A percentile compares a stretch with the other conserved stretches of the same genome.
Evolutionary conservation across 2,329 filamentous ascomycete genomes (phyloP).

Genomic region (Parascedosporium putredinis): DNA sequence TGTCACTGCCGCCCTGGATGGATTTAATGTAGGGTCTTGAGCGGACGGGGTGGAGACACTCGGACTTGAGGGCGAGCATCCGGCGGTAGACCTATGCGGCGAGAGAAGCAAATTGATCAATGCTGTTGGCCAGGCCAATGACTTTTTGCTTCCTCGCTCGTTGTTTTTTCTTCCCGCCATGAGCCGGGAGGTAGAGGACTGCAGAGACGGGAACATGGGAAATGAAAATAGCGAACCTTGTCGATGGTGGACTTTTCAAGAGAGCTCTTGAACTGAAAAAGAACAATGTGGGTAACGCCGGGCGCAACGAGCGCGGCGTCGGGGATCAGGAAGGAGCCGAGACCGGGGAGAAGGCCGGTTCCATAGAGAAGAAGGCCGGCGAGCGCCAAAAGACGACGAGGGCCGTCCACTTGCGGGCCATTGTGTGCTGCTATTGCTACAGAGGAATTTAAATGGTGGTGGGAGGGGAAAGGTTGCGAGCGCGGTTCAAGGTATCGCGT

Average conservation of each 20-base stretch:
- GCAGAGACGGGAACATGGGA: neutral
- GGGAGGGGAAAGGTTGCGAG: too few species aligned
- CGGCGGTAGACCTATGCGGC: neutral
- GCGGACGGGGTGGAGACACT: conserved; percentile 4
- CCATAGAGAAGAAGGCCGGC: neutral
- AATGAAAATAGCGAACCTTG: conserved; percentile 30
- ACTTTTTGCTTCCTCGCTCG: neutral
- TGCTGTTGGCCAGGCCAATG: too few species aligned
- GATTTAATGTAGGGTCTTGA: conserved; percentile 5
- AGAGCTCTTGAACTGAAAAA: conserved; percentile 52
- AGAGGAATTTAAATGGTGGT: too few species aligned
- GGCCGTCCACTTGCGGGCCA: neutral
- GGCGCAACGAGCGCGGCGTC: conserved; percentile 2
- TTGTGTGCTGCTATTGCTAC: too few species aligned
- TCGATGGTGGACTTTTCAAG: conserved; percentile 36
- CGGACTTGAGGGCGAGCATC: neutral
- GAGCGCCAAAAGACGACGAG: neutral
- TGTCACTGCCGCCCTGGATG: conserved; percentile 3
- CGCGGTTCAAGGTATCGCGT: too few species aligned
- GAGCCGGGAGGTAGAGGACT: too few species aligned
- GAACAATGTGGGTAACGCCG: conserved; percentile 45
- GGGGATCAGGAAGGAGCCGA: neutral
- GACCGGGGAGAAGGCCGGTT: neutral
- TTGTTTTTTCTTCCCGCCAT: neutral
- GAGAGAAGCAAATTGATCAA: too few species aligned